Evolutionary conservation across 306 rosid species (phyloP).

Genomic region (Glycine soja): DNA sequence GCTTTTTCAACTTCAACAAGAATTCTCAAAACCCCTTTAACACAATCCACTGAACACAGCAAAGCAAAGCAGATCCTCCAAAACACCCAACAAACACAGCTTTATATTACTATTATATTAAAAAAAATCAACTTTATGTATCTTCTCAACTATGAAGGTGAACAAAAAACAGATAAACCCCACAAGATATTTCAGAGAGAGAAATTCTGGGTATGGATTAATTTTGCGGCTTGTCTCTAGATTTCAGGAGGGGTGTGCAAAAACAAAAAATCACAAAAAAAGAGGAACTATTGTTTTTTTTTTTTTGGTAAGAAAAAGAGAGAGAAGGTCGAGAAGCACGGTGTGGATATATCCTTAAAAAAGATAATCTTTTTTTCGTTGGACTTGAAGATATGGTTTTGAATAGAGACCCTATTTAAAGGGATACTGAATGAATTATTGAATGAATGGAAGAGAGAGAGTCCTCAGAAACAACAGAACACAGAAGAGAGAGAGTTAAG

Average conservation of each 20-base stretch:
- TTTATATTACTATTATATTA: conserved; percentile 21
- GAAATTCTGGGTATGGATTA: conserved; percentile 44
- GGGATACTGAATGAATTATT: conserved; percentile 26
- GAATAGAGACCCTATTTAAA: conserved; percentile 55
- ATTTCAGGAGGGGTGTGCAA: conserved; percentile 54
- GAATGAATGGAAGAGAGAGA: conserved; percentile 41
- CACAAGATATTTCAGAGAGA: conserved; percentile 45
- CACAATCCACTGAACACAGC: conserved; percentile 14
- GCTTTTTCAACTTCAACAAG: conserved; percentile 36
- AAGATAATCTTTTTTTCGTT: conserved; percentile 35
- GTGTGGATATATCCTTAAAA: conserved; percentile 30
- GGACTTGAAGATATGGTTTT: conserved; percentile 46
- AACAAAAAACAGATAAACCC: conserved; percentile 37
- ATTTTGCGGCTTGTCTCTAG: conserved; percentile 43
- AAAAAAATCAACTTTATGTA: conserved; percentile 8
- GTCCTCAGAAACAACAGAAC: neutral
- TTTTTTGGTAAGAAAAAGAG: conserved; percentile 25
- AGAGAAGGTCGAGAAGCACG: conserved; percentile 42
- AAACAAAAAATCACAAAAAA: conserved; percentile 40
- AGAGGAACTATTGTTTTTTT: neutral
- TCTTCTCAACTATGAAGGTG: conserved; percentile 15
- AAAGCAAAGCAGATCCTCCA: conserved; percentile 44
- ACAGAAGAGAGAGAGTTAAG: conserved; percentile 30
- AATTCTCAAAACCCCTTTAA: conserved; percentile 31
- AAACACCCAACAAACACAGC: conserved; percentile 13